Conservation (phyloP, 345 rosid species). For the Moricandia moricandioides region DNA sequence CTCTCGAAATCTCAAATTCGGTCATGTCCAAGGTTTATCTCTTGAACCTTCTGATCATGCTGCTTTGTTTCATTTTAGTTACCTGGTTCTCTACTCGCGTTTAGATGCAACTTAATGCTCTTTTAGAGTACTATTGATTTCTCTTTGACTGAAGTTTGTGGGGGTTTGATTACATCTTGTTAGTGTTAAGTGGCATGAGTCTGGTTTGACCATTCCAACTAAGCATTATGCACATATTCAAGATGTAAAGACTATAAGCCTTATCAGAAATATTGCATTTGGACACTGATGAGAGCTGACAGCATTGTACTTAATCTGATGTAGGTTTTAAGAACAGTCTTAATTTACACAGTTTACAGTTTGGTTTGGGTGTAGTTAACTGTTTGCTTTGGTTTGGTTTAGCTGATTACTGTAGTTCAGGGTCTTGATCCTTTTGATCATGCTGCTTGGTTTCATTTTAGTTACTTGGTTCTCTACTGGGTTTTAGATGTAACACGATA, state of each 20-base stretch:
- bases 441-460: constrained; percentile 1
- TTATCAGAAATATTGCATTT: neutral
- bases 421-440: neutral
- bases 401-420: neutral
- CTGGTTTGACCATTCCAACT: constrained; percentile 3
- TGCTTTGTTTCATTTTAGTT: neutral
- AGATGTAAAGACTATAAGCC: neutral
- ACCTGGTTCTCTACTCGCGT: neutral
- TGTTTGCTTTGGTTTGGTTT: neutral
- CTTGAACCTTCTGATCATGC: neutral
- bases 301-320: constrained; percentile 18
- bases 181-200: neutral
- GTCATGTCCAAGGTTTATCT: neutral
- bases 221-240: constrained; percentile 4
- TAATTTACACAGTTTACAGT: too few relatives aligned
- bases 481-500: neutral
- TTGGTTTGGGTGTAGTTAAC: neutral
- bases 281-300: constrained; percentile 6
- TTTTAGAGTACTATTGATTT: neutral
- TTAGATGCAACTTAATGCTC: neutral
- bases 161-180: neutral
- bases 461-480: neutral
- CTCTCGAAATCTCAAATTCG: too few relatives aligned
- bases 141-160: neutral
- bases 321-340: constrained; percentile 77